Conservation (phyloP, 148 eudicot genomes). For the Silene latifolia region DNA sequence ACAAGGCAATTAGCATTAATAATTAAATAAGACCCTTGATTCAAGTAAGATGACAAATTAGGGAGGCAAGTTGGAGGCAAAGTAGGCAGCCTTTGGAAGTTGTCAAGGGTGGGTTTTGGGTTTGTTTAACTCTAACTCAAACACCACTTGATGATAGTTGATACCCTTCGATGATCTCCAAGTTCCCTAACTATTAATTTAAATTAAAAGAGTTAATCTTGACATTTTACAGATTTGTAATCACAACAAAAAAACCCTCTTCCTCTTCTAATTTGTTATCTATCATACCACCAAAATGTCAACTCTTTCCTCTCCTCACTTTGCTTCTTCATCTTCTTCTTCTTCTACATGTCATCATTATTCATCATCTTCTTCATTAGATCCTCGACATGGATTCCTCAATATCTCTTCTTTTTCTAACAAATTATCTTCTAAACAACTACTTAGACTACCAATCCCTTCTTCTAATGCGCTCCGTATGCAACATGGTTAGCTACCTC, state of each 20-base stretch:
- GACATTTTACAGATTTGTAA: too few relatives aligned
- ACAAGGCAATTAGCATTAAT: too few relatives aligned
- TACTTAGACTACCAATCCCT: slow-evolving; percentile 6
- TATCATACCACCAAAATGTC: slow-evolving; percentile 34
- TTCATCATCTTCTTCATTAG: slow-evolving; percentile 17
- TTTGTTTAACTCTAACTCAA: background rate
- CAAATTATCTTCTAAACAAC: slow-evolving; percentile 24
- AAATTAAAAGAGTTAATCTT: too few relatives aligned
- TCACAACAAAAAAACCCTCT: too few relatives aligned
- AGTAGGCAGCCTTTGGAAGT: slow-evolving; percentile 50
- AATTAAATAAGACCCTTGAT: background rate
- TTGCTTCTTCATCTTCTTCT: slow-evolving; percentile 25
- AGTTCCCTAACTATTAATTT: slow-evolving; percentile 8
- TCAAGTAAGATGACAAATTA: background rate
- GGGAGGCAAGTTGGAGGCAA: background rate
- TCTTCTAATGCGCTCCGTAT: slow-evolving; percentile 33
- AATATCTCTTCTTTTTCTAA: slow-evolving; percentile 33
- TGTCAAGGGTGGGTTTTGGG: slow-evolving; percentile 39
- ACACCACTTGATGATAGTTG: too few relatives aligned
- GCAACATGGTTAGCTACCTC: slow-evolving; percentile 54
- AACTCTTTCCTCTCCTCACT: slow-evolving; percentile 43
- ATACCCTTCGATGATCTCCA: slow-evolving; percentile 52
- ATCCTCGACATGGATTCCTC: slow-evolving; percentile 24
- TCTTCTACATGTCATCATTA: slow-evolving; percentile 25
- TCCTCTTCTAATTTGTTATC: background rate